These are phyloP conservation scores for Rhodotorula sp. DNA, from an alignment of 1,284 basidiomycete species.

Conservation along the genomic window DNA sequence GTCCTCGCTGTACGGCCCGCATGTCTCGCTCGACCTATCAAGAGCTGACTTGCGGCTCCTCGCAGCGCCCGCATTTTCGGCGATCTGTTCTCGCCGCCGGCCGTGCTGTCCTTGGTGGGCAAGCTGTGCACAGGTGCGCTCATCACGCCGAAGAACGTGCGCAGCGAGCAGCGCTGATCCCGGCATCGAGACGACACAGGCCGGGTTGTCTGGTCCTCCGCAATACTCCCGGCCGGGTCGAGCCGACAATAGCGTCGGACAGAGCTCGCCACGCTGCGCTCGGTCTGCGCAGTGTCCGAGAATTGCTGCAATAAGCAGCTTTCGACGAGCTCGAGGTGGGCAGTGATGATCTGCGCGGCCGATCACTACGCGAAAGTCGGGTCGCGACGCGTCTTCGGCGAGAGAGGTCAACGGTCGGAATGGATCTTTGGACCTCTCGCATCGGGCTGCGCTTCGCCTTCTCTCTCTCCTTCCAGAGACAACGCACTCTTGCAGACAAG, in stretches of 20 bases:
- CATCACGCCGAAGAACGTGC: too few relatives aligned
- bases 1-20: not conserved
- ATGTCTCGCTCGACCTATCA: not conserved
- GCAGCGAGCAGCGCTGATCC: too few relatives aligned
- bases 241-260: not conserved
- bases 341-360: not conserved
- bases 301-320: not conserved
- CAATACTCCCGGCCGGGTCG: not conserved
- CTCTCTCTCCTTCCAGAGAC: not conserved
- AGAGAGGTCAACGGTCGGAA: not conserved
- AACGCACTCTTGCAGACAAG: not conserved
- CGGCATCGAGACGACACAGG: not conserved
- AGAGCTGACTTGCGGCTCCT: not conserved
- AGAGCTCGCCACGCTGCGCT: too few relatives aligned
- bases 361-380: not conserved
- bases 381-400: not conserved
- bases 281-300: too few relatives aligned
- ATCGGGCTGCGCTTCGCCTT: not conserved
- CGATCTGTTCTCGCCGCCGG: not conserved
- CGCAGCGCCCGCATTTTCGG: not conserved
- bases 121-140: not conserved
- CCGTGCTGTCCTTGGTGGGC: not conserved
- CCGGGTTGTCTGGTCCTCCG: constrained; percentile 3
- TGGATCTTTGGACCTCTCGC: not conserved
- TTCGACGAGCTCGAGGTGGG: too few relatives aligned